A percentile compares a stretch with the other conserved stretches of the same genome.
Evolutionary conservation across 352 stramenopile genomes (phyloP).

Genomic region (Phytophthora pluvialis): DNA sequence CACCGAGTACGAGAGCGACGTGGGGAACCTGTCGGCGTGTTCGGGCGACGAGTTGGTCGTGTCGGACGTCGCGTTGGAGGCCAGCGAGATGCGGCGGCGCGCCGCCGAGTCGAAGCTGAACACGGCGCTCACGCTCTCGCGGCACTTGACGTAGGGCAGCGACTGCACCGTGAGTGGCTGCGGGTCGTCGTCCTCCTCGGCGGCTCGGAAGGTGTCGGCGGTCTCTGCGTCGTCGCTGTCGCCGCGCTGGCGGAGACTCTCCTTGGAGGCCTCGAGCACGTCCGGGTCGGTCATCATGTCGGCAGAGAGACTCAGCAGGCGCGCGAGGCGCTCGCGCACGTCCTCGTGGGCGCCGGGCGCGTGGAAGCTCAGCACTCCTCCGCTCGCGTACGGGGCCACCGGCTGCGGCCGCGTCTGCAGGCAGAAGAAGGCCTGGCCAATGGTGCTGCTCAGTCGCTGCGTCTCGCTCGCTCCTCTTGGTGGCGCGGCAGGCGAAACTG

Average conservation of each 20-base stretch:
- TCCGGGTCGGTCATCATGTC: constrained; percentile 42
- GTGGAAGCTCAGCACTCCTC: constrained; percentile 31
- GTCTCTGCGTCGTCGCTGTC: constrained; percentile 37
- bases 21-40: constrained; percentile 49
- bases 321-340: constrained; percentile 30
- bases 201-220: constrained; percentile 20
- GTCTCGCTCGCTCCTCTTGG: constrained; percentile 30
- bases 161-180: constrained; percentile 58
- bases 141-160: constrained; percentile 75
- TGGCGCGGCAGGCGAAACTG: constrained; percentile 33
- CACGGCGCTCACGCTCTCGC: constrained; percentile 57
- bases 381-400: constrained; percentile 35
- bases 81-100: constrained; percentile 54
- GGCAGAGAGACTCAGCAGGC: constrained; percentile 28
- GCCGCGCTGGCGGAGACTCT: constrained; percentile 8
- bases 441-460: constrained; percentile 44
- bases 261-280: constrained; percentile 13
- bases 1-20: constrained; percentile 78
- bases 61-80: constrained; percentile 50
- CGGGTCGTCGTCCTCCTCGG: constrained; percentile 12
- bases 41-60: constrained; percentile 41
- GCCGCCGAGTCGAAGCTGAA: constrained; percentile 57
- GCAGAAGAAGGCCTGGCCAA: constrained; percentile 64
- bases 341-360: constrained; percentile 16
- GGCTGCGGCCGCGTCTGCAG: constrained; percentile 51